A percentile compares a stretch with the other conserved stretches of the same genome.
These are phyloP conservation scores for Fusarium proliferatum DNA, from an alignment of 2,329 filamentous ascomycete species.

Conservation along the genomic window DNA sequence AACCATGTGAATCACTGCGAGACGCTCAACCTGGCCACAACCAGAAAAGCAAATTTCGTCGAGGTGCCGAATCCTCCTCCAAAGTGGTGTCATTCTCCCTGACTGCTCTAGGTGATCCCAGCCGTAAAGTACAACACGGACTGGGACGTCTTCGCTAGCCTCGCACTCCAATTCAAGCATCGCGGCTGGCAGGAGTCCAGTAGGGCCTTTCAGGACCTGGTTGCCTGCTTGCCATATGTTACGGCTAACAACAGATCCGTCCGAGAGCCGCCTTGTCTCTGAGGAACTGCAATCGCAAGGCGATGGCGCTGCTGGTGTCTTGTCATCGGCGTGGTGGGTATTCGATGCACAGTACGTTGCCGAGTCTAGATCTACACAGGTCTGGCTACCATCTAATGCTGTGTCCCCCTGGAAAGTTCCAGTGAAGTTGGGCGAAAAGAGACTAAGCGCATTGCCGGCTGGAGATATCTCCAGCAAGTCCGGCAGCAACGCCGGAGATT, in stretches of 20 bases:
- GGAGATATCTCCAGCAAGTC: neutral
- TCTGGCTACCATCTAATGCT: neutral
- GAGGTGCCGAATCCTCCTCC: neutral
- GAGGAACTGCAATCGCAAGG: neutral
- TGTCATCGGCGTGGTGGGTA: neutral
- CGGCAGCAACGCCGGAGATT: neutral
- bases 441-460: neutral
- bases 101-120: neutral
- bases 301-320: neutral
- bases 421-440: neutral
- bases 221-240: neutral
- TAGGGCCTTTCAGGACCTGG: neutral
- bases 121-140: neutral
- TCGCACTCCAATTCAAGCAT: neutral
- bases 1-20: neutral
- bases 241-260: neutral
- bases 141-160: neutral
- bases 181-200: neutral
- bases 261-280: neutral
- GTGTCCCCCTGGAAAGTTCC: neutral
- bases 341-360: neutral
- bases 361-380: neutral
- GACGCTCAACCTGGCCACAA: neutral
- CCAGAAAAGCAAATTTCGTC: neutral
- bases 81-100: neutral